A percentile compares a stretch with the other conserved stretches of the same genome.
phyloP scores from a whole-genome alignment of 352 stramenopile species.

The Elongisporangium senticosum region DNA sequence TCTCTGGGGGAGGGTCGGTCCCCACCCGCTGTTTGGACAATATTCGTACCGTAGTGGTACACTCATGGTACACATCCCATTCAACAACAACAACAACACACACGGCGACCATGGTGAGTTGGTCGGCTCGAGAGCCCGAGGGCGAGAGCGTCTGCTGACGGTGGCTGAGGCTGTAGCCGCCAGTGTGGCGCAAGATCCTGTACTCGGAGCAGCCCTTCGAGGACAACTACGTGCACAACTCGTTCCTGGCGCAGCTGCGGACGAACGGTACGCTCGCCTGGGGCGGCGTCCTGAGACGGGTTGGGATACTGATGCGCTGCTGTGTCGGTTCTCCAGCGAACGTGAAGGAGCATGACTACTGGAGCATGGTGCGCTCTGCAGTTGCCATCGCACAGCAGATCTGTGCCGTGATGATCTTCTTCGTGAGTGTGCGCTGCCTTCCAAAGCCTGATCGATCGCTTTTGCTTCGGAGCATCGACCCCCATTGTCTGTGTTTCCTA shows the following conservation, averaged over 20 bases:
- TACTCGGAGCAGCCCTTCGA: slow-evolving; percentile 85
- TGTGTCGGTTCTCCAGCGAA: slow-evolving; percentile 38
- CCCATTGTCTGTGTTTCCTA: slow-evolving; percentile 3
- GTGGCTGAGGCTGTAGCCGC: slow-evolving; percentile 1
- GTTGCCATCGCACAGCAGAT: slow-evolving; percentile 88
- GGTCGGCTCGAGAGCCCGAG: not conserved
- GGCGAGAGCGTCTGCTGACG: not conserved
- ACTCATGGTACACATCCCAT: not conserved
- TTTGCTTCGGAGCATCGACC: slow-evolving; percentile 1
- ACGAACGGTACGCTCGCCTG: slow-evolving; percentile 65
- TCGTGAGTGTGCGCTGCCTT: slow-evolving; percentile 36
- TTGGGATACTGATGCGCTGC: not conserved
- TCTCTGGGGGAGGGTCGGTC: slow-evolving; percentile 40
- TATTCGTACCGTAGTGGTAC: not conserved
- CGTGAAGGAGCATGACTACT: slow-evolving; percentile 78
- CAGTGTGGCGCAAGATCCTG: slow-evolving; percentile 82
- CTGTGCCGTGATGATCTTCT: slow-evolving; percentile 85
- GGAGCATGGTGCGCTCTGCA: slow-evolving; percentile 77
- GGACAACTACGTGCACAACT: slow-evolving; percentile 88
- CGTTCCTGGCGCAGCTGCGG: slow-evolving; percentile 87
- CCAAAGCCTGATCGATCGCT: not conserved
- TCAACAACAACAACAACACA: not conserved
- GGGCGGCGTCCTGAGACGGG: not conserved
- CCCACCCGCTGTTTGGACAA: slow-evolving; percentile 13
- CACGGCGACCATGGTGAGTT: not conserved